Percentiles rank a stretch among this genome's conserved stretches.
These are phyloP conservation scores for Hyaloperonospora arabidopsidis DNA, from an alignment of 352 stramenopile genomes.

Conservation along the genomic window DNA sequence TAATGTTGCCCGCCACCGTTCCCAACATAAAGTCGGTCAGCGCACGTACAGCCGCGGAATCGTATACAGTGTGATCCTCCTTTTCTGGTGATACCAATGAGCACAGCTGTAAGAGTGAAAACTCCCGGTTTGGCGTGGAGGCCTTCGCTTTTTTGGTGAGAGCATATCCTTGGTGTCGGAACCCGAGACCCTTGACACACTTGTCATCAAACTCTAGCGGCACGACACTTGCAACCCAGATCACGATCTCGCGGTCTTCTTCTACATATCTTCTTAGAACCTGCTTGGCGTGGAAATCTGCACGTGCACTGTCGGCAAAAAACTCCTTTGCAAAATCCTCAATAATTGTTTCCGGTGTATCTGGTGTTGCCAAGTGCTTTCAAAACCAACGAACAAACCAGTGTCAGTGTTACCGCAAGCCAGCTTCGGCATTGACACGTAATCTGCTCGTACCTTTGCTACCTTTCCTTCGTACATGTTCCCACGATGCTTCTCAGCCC, in stretches of 20 bases:
- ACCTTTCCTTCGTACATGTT: constrained; percentile 41
- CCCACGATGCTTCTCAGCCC: constrained; percentile 31
- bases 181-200: constrained; percentile 31
- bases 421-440: constrained; percentile 1
- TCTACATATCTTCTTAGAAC: constrained; percentile 35
- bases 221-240: constrained; percentile 37
- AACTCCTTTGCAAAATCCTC: constrained; percentile 37
- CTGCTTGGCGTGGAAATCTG: constrained; percentile 35
- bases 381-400: constrained; percentile 6
- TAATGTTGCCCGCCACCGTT: constrained; percentile 39
- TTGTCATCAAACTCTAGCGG: constrained; percentile 37
- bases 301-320: constrained; percentile 30
- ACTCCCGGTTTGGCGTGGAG: constrained; percentile 29
- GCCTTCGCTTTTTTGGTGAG: constrained; percentile 31
- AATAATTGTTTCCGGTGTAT: constrained; percentile 35
- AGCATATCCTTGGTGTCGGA: constrained; percentile 39
- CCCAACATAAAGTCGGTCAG: constrained; percentile 54
- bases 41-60: constrained; percentile 33
- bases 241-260: constrained; percentile 34
- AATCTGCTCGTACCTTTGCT: constrained; percentile 21
- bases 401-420: constrained; percentile 3
- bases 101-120: constrained; percentile 36
- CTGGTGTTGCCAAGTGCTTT: constrained; percentile 30
- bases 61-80: constrained; percentile 32
- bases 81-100: constrained; percentile 36